Evolutionary conservation across 192 early-diverging fungal species (phyloP).

Genomic region (Allomyces macrogynus): DNA sequence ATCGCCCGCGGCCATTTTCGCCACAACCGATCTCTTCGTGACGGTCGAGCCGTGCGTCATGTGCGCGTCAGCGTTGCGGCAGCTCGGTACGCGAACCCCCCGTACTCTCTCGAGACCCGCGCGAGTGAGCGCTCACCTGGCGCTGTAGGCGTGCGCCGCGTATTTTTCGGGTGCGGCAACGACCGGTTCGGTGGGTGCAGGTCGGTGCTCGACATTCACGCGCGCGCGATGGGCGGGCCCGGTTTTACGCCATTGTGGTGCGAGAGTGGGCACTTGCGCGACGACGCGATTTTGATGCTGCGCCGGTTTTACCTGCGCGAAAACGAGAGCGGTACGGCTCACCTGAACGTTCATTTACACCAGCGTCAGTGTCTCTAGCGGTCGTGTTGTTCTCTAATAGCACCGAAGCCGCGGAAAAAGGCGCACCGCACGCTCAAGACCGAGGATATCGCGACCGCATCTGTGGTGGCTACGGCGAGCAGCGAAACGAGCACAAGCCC

Average conservation of each 20-base stretch:
- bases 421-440: conserved; percentile 62
- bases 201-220: conserved; percentile 59
- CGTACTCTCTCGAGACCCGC: neutral
- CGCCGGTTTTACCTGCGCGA: conserved; percentile 84
- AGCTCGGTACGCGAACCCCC: conserved; percentile 32
- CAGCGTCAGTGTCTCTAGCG: neutral
- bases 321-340: conserved; percentile 48
- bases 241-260: neutral
- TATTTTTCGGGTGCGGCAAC: conserved; percentile 79
- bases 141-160: conserved; percentile 44
- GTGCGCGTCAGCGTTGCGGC: conserved; percentile 82
- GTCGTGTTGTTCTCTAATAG: conserved; percentile 16
- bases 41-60: conserved; percentile 97
- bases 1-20: conserved; percentile 17
- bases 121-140: neutral
- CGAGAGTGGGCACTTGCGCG: conserved; percentile 37
- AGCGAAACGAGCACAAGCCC: no score
- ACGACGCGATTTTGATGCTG: conserved; percentile 71
- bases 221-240: conserved; percentile 26
- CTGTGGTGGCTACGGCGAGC: no score
- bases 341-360: no score
- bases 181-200: conserved; percentile 93
- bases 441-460: conserved; percentile 1
- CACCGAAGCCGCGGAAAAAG: conserved; percentile 79
- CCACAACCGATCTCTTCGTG: conserved; percentile 57